Percentiles rank a stretch among this genome's conserved stretches.
Evolutionary conservation across 2,329 filamentous ascomycete species (phyloP).

Genomic region (Aspergillus ochraceoroseus): DNA sequence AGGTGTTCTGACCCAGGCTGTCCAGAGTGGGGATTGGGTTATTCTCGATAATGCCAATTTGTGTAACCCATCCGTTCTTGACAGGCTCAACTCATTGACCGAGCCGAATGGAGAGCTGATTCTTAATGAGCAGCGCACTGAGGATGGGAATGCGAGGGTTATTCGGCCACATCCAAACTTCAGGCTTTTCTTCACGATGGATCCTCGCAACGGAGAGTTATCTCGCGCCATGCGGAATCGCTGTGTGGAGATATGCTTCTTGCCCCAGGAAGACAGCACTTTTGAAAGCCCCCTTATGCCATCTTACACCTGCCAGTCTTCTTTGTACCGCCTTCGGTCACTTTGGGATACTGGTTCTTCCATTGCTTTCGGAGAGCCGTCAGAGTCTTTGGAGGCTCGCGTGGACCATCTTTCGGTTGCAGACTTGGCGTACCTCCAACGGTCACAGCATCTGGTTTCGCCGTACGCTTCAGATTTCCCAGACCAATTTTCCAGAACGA

Average conservation of each 20-base stretch:
- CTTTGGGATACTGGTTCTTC: conserved; percentile 27
- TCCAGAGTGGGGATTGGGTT: conserved; percentile 83
- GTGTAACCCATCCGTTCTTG: conserved; percentile 89
- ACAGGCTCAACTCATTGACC: conserved; percentile 87
- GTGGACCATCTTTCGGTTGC: conserved; percentile 37
- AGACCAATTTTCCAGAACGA: conserved; percentile 17
- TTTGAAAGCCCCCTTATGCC: conserved; percentile 23
- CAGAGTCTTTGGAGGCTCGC: conserved; percentile 28
- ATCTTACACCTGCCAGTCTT: conserved; percentile 38
- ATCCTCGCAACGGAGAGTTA: conserved; percentile 84
- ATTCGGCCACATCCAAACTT: conserved; percentile 81
- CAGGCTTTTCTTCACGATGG: conserved; percentile 87
- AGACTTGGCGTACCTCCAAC: conserved; percentile 34
- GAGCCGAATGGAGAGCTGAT: conserved; percentile 83
- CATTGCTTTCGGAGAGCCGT: conserved; percentile 11
- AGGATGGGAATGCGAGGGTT: conserved; percentile 72
- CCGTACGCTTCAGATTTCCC: conserved; percentile 15
- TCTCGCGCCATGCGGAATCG: conserved; percentile 96
- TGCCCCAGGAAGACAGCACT: conserved; percentile 38
- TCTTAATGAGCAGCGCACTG: conserved; percentile 86
- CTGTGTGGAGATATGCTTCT: conserved; percentile 80
- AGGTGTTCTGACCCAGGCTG: conserved; percentile 80
- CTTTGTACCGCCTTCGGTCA: conserved; percentile 38
- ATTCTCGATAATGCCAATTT: conserved; percentile 96
- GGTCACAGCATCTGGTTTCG: conserved; percentile 25